Percentiles rank a stretch among this genome's conserved stretches.
Conservation (phyloP, 2,329 filamentous ascomycete species). For the Curvularia lunata region DNA sequence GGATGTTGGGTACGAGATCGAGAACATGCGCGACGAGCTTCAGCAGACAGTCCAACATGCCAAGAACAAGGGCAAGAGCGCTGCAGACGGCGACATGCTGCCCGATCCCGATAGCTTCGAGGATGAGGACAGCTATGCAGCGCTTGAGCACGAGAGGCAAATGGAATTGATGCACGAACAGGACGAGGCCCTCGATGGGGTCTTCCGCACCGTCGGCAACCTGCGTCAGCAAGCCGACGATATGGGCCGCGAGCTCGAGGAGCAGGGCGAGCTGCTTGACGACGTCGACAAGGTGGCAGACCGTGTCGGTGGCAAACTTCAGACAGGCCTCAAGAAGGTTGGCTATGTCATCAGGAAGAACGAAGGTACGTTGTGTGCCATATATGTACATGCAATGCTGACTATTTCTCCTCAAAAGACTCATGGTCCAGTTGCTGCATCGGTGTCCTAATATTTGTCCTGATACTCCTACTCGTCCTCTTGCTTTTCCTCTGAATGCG, state of each 20-base stretch:
- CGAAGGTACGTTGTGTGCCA: conserved; percentile 67
- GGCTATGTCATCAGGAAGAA: conserved; percentile 84
- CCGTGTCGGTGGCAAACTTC: conserved; percentile 82
- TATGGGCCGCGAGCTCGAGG: conserved; percentile 95
- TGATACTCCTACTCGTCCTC: conserved; percentile 85
- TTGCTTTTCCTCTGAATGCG: conserved; percentile 66
- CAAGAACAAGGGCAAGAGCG: conserved; percentile 47
- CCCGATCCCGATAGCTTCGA: conserved; percentile 67
- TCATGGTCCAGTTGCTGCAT: conserved; percentile 88
- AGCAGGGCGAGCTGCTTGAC: conserved; percentile 88
- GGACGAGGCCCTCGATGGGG: conserved; percentile 88
- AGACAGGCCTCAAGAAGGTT: conserved; percentile 86
- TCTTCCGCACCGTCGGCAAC: conserved; percentile 92
- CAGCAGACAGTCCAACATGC: conserved; percentile 61
- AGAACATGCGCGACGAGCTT: conserved; percentile 86
- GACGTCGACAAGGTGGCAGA: conserved; percentile 85
- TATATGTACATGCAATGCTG: conserved; percentile 2
- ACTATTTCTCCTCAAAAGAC: conserved; percentile 56
- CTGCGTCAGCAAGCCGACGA: conserved; percentile 88
- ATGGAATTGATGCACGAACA: conserved; percentile 92
- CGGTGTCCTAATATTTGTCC: conserved; percentile 81
- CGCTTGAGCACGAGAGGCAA: conserved; percentile 91
- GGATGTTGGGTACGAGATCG: conserved; percentile 87
- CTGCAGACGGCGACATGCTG: conserved; percentile 57
- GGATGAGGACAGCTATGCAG: conserved; percentile 69